Evolutionary conservation across 768 basidiomycete species (phyloP), one percentile per base, ranked within the genome.

Genomic region (Lepiota brunneoincarnata): DNA sequence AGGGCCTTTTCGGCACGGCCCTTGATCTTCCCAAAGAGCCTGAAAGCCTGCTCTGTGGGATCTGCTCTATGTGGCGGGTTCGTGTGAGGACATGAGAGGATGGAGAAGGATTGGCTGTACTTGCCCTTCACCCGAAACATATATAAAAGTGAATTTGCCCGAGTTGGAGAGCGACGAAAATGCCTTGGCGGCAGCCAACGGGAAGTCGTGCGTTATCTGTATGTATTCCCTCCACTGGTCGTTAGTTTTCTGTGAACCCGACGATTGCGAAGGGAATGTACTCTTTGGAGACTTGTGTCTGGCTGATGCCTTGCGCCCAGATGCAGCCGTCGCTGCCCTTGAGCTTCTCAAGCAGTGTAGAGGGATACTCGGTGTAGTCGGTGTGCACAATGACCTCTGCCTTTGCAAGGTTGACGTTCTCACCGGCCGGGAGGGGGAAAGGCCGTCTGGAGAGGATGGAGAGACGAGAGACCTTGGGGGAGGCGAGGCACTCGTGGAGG

Each of bases 141-240:
- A 66, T 6, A 65, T 65, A 46, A 67, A 69, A 36, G 68, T 67
- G 58, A 69, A 67, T 51, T 62, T 66, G 4, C 52, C 57, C 0
- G 58, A 47, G 48, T 47, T 52, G 61, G 41, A 44, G 21, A 55
- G 47, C 6, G 39, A 49, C 20, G 47, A 14, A 34, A 42, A 63
- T 1, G 65, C 63, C 34, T 62, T 64, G 17, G 64, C 67, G 10
- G 64, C 65, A 11, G 64, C 63, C 10, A 64, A 9, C 2, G 65
- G 63, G 36, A 63, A 69, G 34, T 65, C 64, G 48, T 64, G 41
- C 12, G 69, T 69, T 20, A 69, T 59, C 6, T 58, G 55, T 11
- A 63, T 55, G 53, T 68, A 68, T 9, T 67, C 62, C 18, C 59
- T 62, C 12, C 21, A 15, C 38, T 7, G 15, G 2, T 24, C 15